These are phyloP conservation scores for Naganishia randhawae DNA, from an alignment of 768 basidiomycete species.

Conservation along the genomic window DNA sequence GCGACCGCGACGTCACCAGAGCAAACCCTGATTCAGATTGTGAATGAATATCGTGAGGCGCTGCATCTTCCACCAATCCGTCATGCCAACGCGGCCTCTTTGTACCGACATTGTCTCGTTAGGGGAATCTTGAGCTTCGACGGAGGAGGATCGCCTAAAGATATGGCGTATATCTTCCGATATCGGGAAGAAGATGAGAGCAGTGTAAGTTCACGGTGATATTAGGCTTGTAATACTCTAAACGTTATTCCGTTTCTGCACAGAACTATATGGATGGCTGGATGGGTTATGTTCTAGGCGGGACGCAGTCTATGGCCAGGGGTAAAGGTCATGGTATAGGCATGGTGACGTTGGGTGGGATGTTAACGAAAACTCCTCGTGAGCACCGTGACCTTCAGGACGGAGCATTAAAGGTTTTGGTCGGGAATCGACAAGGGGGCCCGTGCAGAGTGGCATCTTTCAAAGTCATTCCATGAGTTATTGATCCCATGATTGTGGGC, in stretches of 20 bases:
- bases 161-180: conserved; percentile 69
- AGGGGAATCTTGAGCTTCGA: conserved; percentile 63
- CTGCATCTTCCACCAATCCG: conserved; percentile 55
- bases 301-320: conserved; percentile 71
- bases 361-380: neutral
- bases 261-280: conserved; percentile 28
- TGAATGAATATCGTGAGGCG: conserved; percentile 63
- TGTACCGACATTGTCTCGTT: conserved; percentile 65
- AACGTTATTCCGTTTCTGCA: neutral
- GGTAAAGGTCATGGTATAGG: conserved; percentile 77
- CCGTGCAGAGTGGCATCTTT: conserved; percentile 27
- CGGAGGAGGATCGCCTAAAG: conserved; percentile 67
- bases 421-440: conserved; percentile 30
- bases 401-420: conserved; percentile 12
- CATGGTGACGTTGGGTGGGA: conserved; percentile 59
- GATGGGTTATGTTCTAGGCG: conserved; percentile 75
- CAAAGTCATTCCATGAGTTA: conserved; percentile 19
- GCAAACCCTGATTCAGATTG: conserved; percentile 55
- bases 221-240: neutral
- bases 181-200: conserved; percentile 28
- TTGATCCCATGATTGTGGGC: conserved; percentile 10
- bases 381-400: conserved; percentile 15
- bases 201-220: neutral
- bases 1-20: conserved; percentile 51
- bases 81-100: conserved; percentile 51